Evolutionary conservation across 768 basidiomycete species (phyloP).

Genomic region (Ephemerocybe angulata): DNA sequence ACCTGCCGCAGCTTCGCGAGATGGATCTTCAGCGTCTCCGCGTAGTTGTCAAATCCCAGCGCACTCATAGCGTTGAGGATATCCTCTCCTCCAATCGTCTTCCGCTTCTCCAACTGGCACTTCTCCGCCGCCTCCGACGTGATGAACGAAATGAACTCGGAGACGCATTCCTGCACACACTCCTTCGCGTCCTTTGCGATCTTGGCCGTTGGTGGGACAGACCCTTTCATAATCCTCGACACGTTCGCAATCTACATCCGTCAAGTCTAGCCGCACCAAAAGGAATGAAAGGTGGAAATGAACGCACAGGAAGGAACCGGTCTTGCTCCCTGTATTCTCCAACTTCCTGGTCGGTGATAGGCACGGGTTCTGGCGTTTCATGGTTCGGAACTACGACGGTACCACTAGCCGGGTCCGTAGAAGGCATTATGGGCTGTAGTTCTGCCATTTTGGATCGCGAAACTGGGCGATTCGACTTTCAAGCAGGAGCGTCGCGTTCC

Average conservation of each 20-base stretch:
- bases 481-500: too few relatives aligned
- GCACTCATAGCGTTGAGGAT: conserved; percentile 92
- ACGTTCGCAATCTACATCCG: conserved; percentile 86
- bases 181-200: conserved; percentile 98
- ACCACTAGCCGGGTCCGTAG: not conserved
- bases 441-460: conserved; percentile 1
- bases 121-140: conserved; percentile 96
- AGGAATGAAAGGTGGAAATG: not conserved
- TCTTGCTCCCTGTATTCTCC: conserved; percentile 96
- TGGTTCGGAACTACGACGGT: not conserved
- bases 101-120: conserved; percentile 91
- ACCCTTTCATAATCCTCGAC: conserved; percentile 93
- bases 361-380: conserved; percentile 31
- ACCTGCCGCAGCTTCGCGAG: conserved; percentile 87
- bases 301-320: conserved; percentile 83
- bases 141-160: conserved; percentile 97
- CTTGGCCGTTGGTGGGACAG: conserved; percentile 87
- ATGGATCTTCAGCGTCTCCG: conserved; percentile 89
- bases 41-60: conserved; percentile 93
- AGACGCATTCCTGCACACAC: conserved; percentile 97
- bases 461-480: too few relatives aligned
- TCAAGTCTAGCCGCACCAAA: too few relatives aligned
- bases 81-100: conserved; percentile 97
- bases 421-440: conserved; percentile 2
- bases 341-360: conserved; percentile 89